These are phyloP conservation scores for Serendipita sp. DNA, from an alignment of 768 basidiomycete species.

Conservation along the genomic window DNA sequence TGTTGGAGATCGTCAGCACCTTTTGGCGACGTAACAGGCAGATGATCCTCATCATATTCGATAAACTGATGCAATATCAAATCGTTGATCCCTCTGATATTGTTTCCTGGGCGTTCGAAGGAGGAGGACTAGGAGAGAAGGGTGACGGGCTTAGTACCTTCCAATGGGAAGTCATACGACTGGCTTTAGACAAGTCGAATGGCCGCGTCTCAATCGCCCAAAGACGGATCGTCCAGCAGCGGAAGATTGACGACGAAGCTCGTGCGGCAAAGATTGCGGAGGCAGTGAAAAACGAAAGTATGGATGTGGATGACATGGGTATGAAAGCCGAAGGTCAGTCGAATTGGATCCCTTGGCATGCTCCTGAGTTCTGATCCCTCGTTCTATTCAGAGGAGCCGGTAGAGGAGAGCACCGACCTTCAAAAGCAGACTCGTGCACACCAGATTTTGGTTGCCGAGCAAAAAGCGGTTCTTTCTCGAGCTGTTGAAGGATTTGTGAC, in stretches of 20 bases:
- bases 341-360: conserved; percentile 17
- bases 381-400: conserved; percentile 18
- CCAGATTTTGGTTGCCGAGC: conserved; percentile 56
- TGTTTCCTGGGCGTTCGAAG: conserved; percentile 65
- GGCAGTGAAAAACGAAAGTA: conserved; percentile 35
- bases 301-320: conserved; percentile 45
- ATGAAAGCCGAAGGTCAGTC: conserved; percentile 51
- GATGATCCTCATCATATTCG: conserved; percentile 83
- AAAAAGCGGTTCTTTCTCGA: conserved; percentile 55
- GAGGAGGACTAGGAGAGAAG: conserved; percentile 25
- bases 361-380: conserved; percentile 9
- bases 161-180: conserved; percentile 76
- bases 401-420: conserved; percentile 50
- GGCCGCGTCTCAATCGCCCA: conserved; percentile 70
- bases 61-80: conserved; percentile 98
- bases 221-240: conserved; percentile 52
- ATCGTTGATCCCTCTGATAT: conserved; percentile 91
- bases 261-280: conserved; percentile 40
- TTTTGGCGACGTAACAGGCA: conserved; percentile 83
- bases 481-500: conserved; percentile 63
- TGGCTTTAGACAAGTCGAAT: conserved; percentile 78
- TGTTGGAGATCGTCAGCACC: conserved; percentile 49
- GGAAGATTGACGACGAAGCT: conserved; percentile 81
- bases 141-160: conserved; percentile 25
- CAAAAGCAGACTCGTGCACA: conserved; percentile 60